Conservation (phyloP, 257 asterid genomes). For the Penstemon newberryi region DNA sequence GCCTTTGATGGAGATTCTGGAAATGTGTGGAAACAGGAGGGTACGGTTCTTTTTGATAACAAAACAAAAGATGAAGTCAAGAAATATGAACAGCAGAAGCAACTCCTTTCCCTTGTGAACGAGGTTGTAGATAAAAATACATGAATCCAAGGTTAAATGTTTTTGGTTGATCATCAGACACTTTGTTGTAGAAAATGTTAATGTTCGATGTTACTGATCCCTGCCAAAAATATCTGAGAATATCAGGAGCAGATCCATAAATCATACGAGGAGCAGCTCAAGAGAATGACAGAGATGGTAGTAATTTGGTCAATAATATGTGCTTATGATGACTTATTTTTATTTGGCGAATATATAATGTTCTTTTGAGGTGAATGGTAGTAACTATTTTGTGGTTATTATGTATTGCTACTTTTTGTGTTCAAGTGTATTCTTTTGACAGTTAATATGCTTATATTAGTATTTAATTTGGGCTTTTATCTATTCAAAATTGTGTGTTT, state of each 20-base stretch:
- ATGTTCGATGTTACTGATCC: slow-evolving; percentile 6
- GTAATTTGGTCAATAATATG: neutral
- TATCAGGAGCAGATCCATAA: slow-evolving; percentile 43
- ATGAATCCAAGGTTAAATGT: slow-evolving; percentile 53
- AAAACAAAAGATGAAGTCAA: slow-evolving; percentile 52
- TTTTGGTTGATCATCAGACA: neutral
- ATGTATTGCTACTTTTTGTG: too few relatives aligned
- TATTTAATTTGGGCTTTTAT: too few relatives aligned
- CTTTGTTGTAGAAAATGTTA: neutral
- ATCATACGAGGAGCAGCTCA: slow-evolving; percentile 59
- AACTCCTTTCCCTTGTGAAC: slow-evolving; percentile 55
- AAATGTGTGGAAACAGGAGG: slow-evolving; percentile 57
- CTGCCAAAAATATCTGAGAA: slow-evolving; percentile 38
- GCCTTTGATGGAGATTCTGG: slow-evolving; percentile 52
- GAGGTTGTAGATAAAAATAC: slow-evolving; percentile 50
- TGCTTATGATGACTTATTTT: neutral
- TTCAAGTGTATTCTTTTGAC: too few relatives aligned
- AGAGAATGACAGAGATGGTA: slow-evolving; percentile 71
- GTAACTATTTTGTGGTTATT: too few relatives aligned
- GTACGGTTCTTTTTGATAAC: slow-evolving; percentile 61
- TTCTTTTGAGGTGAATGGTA: neutral
- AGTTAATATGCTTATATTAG: too few relatives aligned
- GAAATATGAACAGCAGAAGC: slow-evolving; percentile 46
- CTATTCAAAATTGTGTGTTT: neutral
- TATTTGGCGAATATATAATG: neutral